These are phyloP conservation scores for Hypoxylon sp. DNA, from an alignment of 2,329 filamentous ascomycete genomes.

Conservation along the genomic window DNA sequence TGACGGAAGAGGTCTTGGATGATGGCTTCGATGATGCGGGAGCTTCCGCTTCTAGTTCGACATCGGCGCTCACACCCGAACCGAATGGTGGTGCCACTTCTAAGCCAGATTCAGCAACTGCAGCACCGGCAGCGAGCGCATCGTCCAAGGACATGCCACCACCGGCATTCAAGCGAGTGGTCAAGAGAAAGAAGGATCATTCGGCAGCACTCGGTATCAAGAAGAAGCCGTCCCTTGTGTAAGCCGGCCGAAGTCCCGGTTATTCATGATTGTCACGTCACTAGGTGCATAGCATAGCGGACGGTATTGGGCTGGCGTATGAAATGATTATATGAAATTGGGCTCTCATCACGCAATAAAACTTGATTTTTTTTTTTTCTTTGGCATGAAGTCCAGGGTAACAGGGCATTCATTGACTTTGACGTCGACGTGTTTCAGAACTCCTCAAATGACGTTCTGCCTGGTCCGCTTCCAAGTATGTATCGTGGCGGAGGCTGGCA, in stretches of 20 bases:
- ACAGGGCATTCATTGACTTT: no score
- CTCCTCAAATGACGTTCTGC: constrained; percentile 8
- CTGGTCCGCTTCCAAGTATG: neutral
- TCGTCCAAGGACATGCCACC: constrained; percentile 60
- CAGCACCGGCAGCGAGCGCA: constrained; percentile 27
- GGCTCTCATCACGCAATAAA: neutral
- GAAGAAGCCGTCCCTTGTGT: constrained; percentile 77
- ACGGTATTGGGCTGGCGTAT: constrained; percentile 20
- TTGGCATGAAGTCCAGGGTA: no score
- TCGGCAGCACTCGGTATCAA: constrained; percentile 85
- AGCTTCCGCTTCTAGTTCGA: constrained; percentile 32
- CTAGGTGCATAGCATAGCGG: constrained; percentile 27
- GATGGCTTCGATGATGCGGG: constrained; percentile 45
- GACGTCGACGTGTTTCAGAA: neutral
- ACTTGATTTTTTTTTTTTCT: no score
- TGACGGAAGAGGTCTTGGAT: constrained; percentile 63
- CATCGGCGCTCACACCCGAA: constrained; percentile 28
- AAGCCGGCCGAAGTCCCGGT: constrained; percentile 8
- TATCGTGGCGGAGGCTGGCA: constrained; percentile 9
- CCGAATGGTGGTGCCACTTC: constrained; percentile 49
- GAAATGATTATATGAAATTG: constrained; percentile 6
- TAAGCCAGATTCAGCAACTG: constrained; percentile 48
- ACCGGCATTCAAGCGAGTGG: constrained; percentile 78
- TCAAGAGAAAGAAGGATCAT: constrained; percentile 90
- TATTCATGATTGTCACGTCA: neutral